phyloP scores from a whole-genome alignment of 129 eudicot species.

The Chrysanthemum lavandulifolium region DNA sequence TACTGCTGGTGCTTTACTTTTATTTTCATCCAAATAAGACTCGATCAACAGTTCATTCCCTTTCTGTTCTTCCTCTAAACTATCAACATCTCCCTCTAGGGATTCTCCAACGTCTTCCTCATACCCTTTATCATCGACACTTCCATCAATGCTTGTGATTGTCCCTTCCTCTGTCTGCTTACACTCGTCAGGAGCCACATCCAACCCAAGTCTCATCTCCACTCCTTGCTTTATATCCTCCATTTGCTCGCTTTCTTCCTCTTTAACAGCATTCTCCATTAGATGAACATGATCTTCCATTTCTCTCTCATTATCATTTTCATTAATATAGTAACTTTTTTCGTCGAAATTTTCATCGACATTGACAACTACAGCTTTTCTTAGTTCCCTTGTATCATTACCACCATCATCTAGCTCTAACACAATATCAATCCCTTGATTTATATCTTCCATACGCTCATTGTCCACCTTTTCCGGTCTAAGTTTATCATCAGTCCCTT shows the following conservation, averaged over 20 bases:
- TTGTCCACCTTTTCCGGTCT: slow-evolving; percentile 2
- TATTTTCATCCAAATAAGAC: not conserved
- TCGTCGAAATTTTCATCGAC: slow-evolving; percentile 1
- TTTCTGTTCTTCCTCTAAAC: slow-evolving; percentile 9
- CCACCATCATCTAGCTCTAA: slow-evolving; percentile 6
- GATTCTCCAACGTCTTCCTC: slow-evolving; percentile 27
- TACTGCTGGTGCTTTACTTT: not conserved
- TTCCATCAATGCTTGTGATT: not conserved
- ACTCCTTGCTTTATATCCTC: not conserved
- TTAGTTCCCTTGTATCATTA: not conserved
- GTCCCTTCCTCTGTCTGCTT: too few species aligned
- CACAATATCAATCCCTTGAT: not conserved
- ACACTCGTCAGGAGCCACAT: too few species aligned
- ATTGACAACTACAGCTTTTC: not conserved
- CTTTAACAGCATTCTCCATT: not conserved
- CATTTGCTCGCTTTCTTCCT: not conserved
- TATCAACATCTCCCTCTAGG: slow-evolving; percentile 24
- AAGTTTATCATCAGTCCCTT: not conserved
- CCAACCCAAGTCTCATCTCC: not conserved
- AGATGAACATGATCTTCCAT: not conserved
- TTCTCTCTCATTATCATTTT: not conserved
- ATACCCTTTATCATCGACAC: slow-evolving; percentile 2
- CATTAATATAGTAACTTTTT: not conserved
- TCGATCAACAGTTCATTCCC: not conserved
- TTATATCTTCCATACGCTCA: not conserved